Evolutionary conservation across 306 rosid genomes (phyloP).

Genomic region (Inga leiocalycina): DNA sequence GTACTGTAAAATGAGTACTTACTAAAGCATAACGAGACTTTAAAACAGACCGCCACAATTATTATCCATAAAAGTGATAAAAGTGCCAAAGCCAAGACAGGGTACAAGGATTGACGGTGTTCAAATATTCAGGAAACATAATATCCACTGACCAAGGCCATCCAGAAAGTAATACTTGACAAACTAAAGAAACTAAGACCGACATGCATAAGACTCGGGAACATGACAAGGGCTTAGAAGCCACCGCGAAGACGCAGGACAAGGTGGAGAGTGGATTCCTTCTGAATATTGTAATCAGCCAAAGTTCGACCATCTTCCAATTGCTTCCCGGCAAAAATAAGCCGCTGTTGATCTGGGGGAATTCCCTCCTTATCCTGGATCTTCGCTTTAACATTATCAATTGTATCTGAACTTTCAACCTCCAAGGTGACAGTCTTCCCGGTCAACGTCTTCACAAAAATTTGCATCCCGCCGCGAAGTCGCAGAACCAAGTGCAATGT

Average conservation of each 20-base stretch:
- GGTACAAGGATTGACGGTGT: neutral
- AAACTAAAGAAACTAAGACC: neutral
- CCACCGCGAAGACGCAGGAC: constrained; percentile 22
- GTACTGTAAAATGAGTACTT: neutral
- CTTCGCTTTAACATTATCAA: constrained; percentile 15
- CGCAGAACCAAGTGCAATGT: neutral
- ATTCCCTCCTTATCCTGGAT: constrained; percentile 22
- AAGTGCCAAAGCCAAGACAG: neutral
- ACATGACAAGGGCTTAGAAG: neutral
- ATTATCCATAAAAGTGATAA: neutral
- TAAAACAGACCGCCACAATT: neutral
- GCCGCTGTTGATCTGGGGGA: constrained; percentile 15
- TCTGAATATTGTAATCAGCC: constrained; percentile 36
- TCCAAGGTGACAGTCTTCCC: constrained; percentile 17
- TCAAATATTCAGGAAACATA: neutral
- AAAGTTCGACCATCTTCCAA: constrained; percentile 27
- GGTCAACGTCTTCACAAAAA: constrained; percentile 1
- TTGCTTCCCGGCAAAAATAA: constrained; percentile 20
- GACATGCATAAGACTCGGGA: neutral
- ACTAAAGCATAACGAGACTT: neutral
- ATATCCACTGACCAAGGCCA: neutral
- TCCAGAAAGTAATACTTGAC: neutral
- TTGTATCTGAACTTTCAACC: constrained; percentile 15
- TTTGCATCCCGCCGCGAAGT: constrained; percentile 20
- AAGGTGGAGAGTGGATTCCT: constrained; percentile 15